These are phyloP conservation scores for Curvularia hawaiiensis DNA, from an alignment of 2,329 filamentous ascomycete species.

Conservation along the genomic window DNA sequence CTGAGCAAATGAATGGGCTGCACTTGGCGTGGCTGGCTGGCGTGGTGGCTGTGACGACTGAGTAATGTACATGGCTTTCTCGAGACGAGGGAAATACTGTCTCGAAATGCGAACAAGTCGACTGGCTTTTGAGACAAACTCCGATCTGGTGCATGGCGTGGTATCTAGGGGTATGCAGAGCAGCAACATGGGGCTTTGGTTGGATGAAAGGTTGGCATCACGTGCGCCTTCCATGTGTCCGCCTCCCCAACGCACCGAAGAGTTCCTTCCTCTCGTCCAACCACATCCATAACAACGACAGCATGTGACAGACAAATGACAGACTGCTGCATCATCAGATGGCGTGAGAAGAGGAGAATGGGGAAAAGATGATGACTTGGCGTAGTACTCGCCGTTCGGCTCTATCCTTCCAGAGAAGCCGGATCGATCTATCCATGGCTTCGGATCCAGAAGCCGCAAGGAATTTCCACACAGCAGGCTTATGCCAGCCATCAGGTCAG, in stretches of 20 bases:
- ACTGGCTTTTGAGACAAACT: neutral
- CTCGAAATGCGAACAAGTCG: neutral
- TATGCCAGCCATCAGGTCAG: neutral
- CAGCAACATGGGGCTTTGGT: neutral
- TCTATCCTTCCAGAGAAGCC: conserved; percentile 4
- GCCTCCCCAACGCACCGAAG: neutral
- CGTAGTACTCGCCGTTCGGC: neutral
- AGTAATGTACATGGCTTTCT: neutral
- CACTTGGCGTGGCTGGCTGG: neutral
- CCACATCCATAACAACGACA: neutral
- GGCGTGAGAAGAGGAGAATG: neutral
- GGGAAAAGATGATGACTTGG: neutral
- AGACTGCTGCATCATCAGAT: neutral
- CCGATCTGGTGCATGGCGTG: neutral
- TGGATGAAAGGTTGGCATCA: neutral
- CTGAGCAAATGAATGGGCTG: neutral
- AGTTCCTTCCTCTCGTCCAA: neutral
- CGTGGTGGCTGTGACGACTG: neutral
- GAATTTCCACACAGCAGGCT: neutral
- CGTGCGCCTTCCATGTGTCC: neutral
- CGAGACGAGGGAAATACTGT: neutral
- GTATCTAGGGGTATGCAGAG: neutral
- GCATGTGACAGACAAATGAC: neutral
- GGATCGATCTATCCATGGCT: conserved; percentile 14
- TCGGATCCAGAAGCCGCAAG: conserved; percentile 4